Percentiles rank a stretch among this genome's conserved stretches.
Conservation (phyloP, 768 basidiomycete species). For the Gyrodon lividus region DNA sequence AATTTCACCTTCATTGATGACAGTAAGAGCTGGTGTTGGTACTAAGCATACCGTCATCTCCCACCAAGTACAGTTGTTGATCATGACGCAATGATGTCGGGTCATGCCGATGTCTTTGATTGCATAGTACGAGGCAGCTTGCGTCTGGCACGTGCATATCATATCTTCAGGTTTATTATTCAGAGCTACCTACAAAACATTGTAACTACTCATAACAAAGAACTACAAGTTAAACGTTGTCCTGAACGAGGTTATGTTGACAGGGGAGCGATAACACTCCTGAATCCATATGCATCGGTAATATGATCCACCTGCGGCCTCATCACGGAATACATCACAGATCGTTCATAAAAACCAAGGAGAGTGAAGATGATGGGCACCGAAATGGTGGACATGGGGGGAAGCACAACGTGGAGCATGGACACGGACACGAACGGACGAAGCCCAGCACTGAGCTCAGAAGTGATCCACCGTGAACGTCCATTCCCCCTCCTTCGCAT, state of each 20-base stretch:
- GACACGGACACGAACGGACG: neutral
- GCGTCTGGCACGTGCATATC: no score
- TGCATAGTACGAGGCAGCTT: no score
- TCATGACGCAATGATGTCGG: no score
- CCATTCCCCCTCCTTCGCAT: slow-evolving; percentile 83
- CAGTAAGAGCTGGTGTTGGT: neutral
- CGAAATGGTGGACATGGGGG: neutral
- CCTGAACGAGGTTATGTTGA: no score
- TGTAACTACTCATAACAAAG: slow-evolving; percentile 13
- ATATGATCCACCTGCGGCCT: neutral
- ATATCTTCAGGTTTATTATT: no score
- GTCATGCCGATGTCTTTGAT: no score
- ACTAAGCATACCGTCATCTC: slow-evolving; percentile 14
- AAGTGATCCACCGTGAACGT: slow-evolving; percentile 94
- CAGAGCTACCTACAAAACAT: no score
- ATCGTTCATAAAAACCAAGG: neutral
- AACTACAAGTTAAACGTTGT: slow-evolving; percentile 22
- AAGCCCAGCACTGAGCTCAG: slow-evolving; percentile 35
- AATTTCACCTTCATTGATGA: slow-evolving; percentile 15
- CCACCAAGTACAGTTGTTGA: no score
- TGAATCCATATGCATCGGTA: slow-evolving; percentile 5
- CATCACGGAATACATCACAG: neutral
- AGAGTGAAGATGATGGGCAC: neutral
- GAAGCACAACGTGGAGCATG: neutral
- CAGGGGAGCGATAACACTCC: no score